These are phyloP conservation scores for Neonothopanus nambi DNA, from an alignment of 1,284 basidiomycete genomes.

Conservation along the genomic window DNA sequence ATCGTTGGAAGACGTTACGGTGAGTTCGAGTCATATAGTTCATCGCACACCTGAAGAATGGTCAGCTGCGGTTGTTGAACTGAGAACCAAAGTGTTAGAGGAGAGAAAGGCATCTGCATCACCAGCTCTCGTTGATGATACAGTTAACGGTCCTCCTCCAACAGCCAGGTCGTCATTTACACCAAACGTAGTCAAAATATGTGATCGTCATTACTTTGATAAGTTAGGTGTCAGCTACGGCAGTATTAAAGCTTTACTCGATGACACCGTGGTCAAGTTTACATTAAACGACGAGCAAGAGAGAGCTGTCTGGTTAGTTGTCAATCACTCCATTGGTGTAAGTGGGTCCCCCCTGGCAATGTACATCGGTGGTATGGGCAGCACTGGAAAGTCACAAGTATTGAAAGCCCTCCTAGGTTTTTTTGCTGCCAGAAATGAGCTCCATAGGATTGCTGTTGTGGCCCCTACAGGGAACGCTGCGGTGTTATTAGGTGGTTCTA, in stretches of 20 bases:
- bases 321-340: conserved; percentile 24
- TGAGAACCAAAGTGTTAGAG: neutral
- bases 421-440: conserved; percentile 26
- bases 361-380: conserved; percentile 13
- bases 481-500: conserved; percentile 28
- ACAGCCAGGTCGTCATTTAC: too few relatives aligned
- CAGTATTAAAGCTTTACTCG: conserved; percentile 1
- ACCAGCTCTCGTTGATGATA: too few relatives aligned
- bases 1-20: too few relatives aligned
- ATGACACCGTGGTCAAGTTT: conserved; percentile 15
- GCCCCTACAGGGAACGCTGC: conserved; percentile 36
- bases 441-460: conserved; percentile 27
- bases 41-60: conserved; percentile 7
- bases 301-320: conserved; percentile 28
- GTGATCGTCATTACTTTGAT: conserved; percentile 16
- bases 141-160: too few relatives aligned
- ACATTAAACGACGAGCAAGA: conserved; percentile 30
- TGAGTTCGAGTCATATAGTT: too few relatives aligned
- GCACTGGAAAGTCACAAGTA: conserved; percentile 41
- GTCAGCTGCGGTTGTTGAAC: neutral
- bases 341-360: conserved; percentile 10
- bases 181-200: conserved; percentile 11
- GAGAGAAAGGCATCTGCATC: too few relatives aligned
- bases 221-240: conserved; percentile 7
- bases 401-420: conserved; percentile 33